Evolutionary conservation across 1,284 basidiomycete genomes (phyloP), one percentile per base, ranked within the genome.

Genomic region (Heterobasidion annosum): DNA sequence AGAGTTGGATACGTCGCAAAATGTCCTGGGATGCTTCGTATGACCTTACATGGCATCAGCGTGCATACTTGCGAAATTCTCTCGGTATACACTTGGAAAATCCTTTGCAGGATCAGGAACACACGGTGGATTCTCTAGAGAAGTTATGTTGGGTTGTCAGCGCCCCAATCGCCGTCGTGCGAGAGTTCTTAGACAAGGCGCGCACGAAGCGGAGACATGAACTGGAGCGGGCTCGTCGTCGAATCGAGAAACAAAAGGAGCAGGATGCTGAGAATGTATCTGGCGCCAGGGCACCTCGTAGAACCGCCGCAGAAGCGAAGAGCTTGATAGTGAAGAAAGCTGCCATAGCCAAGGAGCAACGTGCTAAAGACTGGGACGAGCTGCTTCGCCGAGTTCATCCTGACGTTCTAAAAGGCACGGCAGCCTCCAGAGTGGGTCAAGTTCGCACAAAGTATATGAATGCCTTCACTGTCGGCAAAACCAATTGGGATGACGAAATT

Each of bases 401-500:
- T 8, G 74, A 68, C 5, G 69, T 77, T 8, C 59, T 85, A 44
- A 70, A 75, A 35, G 72, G 73, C 13, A 68, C 76, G 15, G 69
- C 73, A n/a, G 70, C 70, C 2, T 63, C 75, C 50, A 77, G 82
- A 25, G 66, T 88, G 8, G 73, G 76, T 18, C 71, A 76, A 13
- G 68, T 89, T 19, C 76, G 75, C 35, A 69, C 63, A 13, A 74
- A 75, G 44, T 89, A 81, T 62, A 56, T 88, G 55, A 77, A 82
- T 58, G 55, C 51, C 13, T 73, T 74, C n/a, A 70, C 74, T 5
- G 71, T 71, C 53, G 74, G 83, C 56, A 62, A 66, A 8, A 62
- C 67, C 35, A 79, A 77, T 64, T 89, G 87, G 87, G 82, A 84
- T 64, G 68, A 66, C 33, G 78, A 84, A 62, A 76, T 89, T 43